phyloP scores from a whole-genome alignment of 1,284 basidiomycete genomes.

The Microbotryum lychnidis-dioicae region DNA sequence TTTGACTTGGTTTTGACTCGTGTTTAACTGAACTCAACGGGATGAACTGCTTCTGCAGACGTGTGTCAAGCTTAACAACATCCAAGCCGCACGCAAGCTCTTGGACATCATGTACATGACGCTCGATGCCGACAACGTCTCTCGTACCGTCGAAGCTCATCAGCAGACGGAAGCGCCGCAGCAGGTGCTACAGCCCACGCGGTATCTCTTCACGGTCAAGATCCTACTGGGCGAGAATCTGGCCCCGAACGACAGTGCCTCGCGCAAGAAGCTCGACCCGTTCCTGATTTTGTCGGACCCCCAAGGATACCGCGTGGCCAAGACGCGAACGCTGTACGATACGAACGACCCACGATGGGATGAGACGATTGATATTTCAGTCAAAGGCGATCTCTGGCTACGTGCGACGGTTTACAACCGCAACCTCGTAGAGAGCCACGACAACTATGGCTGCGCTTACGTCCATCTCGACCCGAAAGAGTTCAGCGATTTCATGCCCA shows the following conservation, averaged over 20 bases:
- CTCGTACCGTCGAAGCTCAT: constrained; percentile 50
- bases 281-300: constrained; percentile 94
- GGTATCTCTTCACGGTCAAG: constrained; percentile 89
- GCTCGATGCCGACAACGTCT: constrained; percentile 81
- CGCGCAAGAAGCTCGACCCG: constrained; percentile 69
- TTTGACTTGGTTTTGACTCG: background rate
- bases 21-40: background rate
- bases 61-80: constrained; percentile 96
- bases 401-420: constrained; percentile 92
- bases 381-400: constrained; percentile 74
- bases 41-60: constrained; percentile 47
- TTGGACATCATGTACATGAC: constrained; percentile 90
- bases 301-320: constrained; percentile 77
- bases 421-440: constrained; percentile 54
- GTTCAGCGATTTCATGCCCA: constrained; percentile 80
- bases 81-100: constrained; percentile 80
- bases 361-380: constrained; percentile 89
- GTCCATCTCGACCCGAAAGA: constrained; percentile 82
- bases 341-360: constrained; percentile 87
- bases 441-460: constrained; percentile 71
- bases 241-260: constrained; percentile 58
- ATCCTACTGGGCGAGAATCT: constrained; percentile 80
- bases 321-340: constrained; percentile 94
- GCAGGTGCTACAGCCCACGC: constrained; percentile 35
- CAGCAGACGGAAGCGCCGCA: constrained; percentile 46